Conservation (phyloP, 2,329 filamentous ascomycete genomes). For the Pyricularia pennisetigena region DNA sequence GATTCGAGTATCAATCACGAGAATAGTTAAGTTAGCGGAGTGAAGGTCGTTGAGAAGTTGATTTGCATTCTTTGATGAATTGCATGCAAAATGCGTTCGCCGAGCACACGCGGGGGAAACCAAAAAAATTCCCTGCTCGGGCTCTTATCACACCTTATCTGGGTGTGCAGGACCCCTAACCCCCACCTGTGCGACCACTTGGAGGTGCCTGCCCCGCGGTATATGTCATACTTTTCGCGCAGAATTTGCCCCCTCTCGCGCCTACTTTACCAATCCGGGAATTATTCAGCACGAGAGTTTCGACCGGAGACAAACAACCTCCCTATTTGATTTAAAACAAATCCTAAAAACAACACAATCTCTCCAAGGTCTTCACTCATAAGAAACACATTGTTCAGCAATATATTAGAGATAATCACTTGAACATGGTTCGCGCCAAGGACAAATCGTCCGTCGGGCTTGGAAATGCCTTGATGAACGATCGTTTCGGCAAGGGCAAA, state of each 20-base stretch:
- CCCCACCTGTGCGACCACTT: background rate
- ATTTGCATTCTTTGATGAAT: background rate
- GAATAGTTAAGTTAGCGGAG: background rate
- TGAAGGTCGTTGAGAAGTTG: background rate
- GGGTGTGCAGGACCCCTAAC: background rate
- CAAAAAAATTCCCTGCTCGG: conserved; percentile 5
- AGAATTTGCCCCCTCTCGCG: background rate
- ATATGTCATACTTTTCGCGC: background rate
- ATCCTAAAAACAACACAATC: background rate
- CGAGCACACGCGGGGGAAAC: conserved; percentile 1
- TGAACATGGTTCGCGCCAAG: conserved; percentile 60
- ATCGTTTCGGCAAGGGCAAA: conserved; percentile 92
- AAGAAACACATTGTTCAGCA: background rate
- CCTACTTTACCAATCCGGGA: background rate
- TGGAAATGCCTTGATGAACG: conserved; percentile 97
- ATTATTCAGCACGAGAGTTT: background rate
- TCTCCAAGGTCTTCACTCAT: background rate
- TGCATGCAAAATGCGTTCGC: background rate
- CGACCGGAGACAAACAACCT: background rate
- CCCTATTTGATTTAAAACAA: background rate
- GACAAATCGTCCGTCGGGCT: conserved; percentile 92
- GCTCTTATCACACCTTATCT: background rate
- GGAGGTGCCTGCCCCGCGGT: background rate
- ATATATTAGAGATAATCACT: background rate
- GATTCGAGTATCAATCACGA: background rate